Conservation (phyloP, 352 stramenopile genomes). For the Phytopythium vexans region DNA sequence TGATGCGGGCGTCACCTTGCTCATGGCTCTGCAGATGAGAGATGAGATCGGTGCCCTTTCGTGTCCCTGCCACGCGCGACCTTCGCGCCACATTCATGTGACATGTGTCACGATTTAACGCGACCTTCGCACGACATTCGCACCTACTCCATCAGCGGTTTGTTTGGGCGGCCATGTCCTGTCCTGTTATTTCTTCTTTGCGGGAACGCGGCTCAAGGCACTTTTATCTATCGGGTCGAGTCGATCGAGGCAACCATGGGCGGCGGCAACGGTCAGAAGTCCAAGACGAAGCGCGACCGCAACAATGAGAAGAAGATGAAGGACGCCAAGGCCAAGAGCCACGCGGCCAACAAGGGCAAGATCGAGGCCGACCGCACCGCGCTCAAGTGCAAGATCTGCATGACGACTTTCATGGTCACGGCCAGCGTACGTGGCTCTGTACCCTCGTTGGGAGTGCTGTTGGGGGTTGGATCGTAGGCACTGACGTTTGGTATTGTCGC, state of each 20-base stretch:
- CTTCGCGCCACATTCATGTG: not conserved
- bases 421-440: conserved; percentile 48
- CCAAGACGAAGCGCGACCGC: conserved; percentile 70
- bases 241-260: conserved; percentile 42
- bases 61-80: not conserved
- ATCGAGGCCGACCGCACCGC: conserved; percentile 74
- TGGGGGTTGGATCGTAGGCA: not conserved
- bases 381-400: conserved; percentile 88
- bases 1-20: conserved; percentile 3
- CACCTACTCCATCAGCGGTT: not conserved
- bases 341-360: conserved; percentile 78
- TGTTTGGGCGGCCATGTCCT: too few species aligned
- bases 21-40: not conserved
- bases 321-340: conserved; percentile 76
- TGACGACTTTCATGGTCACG: conserved; percentile 86
- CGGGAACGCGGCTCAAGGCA: too few species aligned
- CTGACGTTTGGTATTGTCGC: not conserved
- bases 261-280: conserved; percentile 84
- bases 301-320: conserved; percentile 87
- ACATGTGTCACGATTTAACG: not conserved
- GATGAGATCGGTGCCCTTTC: conserved; percentile 4
- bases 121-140: not conserved
- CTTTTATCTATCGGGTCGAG: too few species aligned
- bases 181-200: too few species aligned
- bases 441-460: conserved; percentile 1